These are phyloP conservation scores for Carex sylvatica DNA, from an alignment of 202 grass and related monocot genomes.

Conservation along the genomic window DNA sequence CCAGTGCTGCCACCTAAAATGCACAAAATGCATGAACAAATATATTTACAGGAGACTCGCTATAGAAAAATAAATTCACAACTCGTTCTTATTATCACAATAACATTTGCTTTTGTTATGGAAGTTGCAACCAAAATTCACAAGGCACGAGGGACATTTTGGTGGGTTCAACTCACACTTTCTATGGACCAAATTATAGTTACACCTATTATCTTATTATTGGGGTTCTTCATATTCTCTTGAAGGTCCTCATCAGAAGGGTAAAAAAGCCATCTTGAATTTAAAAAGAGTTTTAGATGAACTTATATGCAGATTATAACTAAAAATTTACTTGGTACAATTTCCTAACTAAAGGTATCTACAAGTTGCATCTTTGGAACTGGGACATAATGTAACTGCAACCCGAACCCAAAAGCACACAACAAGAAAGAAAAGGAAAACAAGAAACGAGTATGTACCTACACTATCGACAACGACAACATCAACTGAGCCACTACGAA, in stretches of 20 bases:
- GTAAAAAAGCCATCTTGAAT: neutral
- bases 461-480: constrained; percentile 28
- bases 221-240: neutral
- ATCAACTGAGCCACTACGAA: constrained; percentile 36
- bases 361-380: constrained; percentile 30
- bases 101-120: neutral
- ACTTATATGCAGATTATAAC: constrained; percentile 34
- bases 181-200: neutral
- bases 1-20: constrained; percentile 50
- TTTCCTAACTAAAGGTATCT: constrained; percentile 33
- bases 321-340: constrained; percentile 31
- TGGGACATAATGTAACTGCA: constrained; percentile 23
- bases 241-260: neutral
- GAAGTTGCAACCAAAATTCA: neutral
- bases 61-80: constrained; percentile 1
- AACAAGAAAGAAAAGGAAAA: neutral
- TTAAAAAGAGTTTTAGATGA: constrained; percentile 33
- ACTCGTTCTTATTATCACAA: neutral
- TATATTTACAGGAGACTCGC: neutral
- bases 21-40: neutral
- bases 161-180: neutral
- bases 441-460: constrained; percentile 15
- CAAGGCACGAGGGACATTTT: neutral
- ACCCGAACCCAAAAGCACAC: constrained; percentile 22
- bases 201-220: neutral